Base-by-base conservation (phyloP, 768 basidiomycete species). In the Xerocomellus dryophilus region DNA sequence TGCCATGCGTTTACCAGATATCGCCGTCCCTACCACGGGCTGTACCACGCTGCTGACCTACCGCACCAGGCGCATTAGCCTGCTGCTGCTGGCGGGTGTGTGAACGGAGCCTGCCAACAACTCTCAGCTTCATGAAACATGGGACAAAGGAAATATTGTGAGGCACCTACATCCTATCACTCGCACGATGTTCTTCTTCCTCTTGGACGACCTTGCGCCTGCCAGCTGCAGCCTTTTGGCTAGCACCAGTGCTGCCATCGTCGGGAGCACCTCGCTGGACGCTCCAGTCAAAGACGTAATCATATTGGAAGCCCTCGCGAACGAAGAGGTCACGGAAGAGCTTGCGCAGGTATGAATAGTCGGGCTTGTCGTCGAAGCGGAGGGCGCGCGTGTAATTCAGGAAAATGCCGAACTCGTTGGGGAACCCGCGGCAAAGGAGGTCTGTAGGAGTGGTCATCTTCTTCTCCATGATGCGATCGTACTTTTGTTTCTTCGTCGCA, bases 381-480 rank as follows among this genome's bases (percentile, higher is more conserved):
- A 99, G 88, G 40, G 96, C 95, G 52, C 97, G 93, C 57, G 95
- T 96, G 76, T 98, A 99, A 78, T 98, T 99, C 66, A 99, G 78
- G 83, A 98, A 98, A 64, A 98, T 97, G 39, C 94, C 96, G 61
- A 98, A 97, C 76, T 99, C 97, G 78, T 94, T 95, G 57, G 97
- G 96, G 83, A 97, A 98, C n/a, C 93, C 94, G 62, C 96, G 94
- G 79, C 96, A 98, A 27, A 99, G 85, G 54, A 96, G 80, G 71
- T 98, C 94, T 47, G 92, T 95, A 14, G 94, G 92, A 0, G 94
- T 97, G 35, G 97, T 98, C 94, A 99, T 98, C 85, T 99, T 99
- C 85, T 99, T 99, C 78, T 99, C 97, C 97, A 99, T 99, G 78
- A 99, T 99, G 56, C 97, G 88, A 75, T 98, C 97, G 74, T 98